These are phyloP conservation scores for Phialophora verrucosa DNA, from an alignment of 2,329 filamentous ascomycete genomes.

Conservation along the genomic window DNA sequence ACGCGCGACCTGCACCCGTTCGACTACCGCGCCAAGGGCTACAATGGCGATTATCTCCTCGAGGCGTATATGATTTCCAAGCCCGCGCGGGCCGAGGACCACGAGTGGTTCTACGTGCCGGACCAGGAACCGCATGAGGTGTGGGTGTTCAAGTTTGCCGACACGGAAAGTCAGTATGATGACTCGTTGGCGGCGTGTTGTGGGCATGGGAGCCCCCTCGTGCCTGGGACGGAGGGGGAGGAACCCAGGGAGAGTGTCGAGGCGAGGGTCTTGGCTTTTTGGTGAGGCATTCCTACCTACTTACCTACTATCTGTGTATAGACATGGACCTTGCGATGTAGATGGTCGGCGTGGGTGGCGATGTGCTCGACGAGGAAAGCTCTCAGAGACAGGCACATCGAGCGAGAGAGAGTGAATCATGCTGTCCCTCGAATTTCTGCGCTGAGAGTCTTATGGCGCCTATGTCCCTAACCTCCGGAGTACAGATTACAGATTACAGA, in stretches of 20 bases:
- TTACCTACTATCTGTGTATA: neutral
- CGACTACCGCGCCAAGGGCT: constrained; percentile 12
- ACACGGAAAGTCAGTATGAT: constrained; percentile 13
- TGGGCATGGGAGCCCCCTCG: constrained; percentile 4
- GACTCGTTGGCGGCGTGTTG: neutral
- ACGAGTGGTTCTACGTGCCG: constrained; percentile 8
- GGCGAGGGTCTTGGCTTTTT: constrained; percentile 11
- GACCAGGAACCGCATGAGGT: constrained; percentile 15
- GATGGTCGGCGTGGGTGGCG: neutral
- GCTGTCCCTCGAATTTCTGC: no score
- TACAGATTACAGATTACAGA: no score
- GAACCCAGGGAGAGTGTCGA: constrained; percentile 10
- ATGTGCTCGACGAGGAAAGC: no score
- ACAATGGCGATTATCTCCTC: constrained; percentile 4
- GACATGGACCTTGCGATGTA: neutral
- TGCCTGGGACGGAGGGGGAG: neutral
- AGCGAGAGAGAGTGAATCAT: no score
- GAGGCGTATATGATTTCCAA: constrained; percentile 11
- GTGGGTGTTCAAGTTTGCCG: constrained; percentile 15
- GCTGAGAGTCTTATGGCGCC: no score
- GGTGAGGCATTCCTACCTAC: neutral
- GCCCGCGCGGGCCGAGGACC: neutral
- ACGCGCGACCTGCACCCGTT: constrained; percentile 1
- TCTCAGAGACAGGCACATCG: no score
- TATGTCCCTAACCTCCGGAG: no score